phyloP scores from a whole-genome alignment of 805 yeast genomes.

The Metschnikowia kofuensis region DNA sequence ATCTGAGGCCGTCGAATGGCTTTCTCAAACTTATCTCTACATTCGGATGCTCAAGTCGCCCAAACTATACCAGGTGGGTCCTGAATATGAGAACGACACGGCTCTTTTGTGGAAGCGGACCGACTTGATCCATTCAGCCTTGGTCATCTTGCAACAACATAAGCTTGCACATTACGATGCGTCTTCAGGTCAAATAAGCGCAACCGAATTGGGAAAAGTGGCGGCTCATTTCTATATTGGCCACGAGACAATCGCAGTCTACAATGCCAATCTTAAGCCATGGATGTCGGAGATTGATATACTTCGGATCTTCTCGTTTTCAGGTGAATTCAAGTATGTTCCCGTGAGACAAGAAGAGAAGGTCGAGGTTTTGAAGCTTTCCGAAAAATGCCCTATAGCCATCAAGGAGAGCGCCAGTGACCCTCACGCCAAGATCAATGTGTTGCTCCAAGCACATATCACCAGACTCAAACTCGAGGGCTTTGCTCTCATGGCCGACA shows the following conservation, averaged over 20 bases:
- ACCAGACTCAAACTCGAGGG: slow-evolving; percentile 76
- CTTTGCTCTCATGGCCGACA: slow-evolving; percentile 87
- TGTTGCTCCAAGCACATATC: slow-evolving; percentile 83
- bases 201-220: slow-evolving; percentile 72
- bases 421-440: slow-evolving; percentile 73
- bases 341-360: slow-evolving; percentile 87
- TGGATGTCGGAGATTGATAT: slow-evolving; percentile 70
- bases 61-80: slow-evolving; percentile 68
- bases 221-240: slow-evolving; percentile 85
- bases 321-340: slow-evolving; percentile 82
- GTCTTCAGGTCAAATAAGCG: slow-evolving; percentile 32
- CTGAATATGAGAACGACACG: slow-evolving; percentile 52
- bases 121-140: slow-evolving; percentile 76
- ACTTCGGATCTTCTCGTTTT: slow-evolving; percentile 69
- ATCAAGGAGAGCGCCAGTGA: slow-evolving; percentile 69
- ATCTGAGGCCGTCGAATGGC: slow-evolving; percentile 76
- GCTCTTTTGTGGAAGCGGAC: slow-evolving; percentile 50
- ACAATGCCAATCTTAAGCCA: slow-evolving; percentile 60
- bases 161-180: slow-evolving; percentile 61
- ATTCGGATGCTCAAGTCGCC: slow-evolving; percentile 79
- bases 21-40: slow-evolving; percentile 72
- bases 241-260: slow-evolving; percentile 67
- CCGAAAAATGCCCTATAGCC: slow-evolving; percentile 83
- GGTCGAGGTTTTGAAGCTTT: slow-evolving; percentile 62
- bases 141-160: slow-evolving; percentile 52